phyloP scores from a whole-genome alignment of 1,139 yeast genomes.

The Zhuliangozyma parablackwelliae region DNA sequence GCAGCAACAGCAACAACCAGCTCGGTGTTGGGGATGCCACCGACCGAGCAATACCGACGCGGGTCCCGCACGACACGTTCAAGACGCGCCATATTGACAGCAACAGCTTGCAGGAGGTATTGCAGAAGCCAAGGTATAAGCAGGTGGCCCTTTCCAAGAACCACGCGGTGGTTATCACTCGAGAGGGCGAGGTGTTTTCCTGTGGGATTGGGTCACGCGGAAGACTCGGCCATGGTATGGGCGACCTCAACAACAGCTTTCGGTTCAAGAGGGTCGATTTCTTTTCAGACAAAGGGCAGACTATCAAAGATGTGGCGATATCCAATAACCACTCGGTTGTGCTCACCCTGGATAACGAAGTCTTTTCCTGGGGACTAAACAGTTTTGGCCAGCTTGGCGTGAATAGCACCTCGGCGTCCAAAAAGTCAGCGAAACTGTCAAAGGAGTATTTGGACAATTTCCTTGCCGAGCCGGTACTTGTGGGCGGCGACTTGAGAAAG shows the following conservation, averaged over 20 bases:
- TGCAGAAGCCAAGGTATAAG: slow-evolving; percentile 39
- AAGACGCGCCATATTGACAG: slow-evolving; percentile 1
- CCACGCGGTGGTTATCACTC: slow-evolving; percentile 60
- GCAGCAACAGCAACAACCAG: slow-evolving; percentile 62
- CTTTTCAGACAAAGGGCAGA: slow-evolving; percentile 17
- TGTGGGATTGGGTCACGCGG: slow-evolving; percentile 75
- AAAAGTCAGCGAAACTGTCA: slow-evolving; percentile 12
- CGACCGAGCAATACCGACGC: slow-evolving; percentile 42
- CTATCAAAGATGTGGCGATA: slow-evolving; percentile 41
- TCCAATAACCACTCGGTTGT: slow-evolving; percentile 67
- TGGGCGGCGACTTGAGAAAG: slow-evolving; percentile 46
- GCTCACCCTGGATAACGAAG: slow-evolving; percentile 45
- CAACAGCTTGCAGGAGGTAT: slow-evolving; percentile 10
- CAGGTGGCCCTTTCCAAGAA: slow-evolving; percentile 55
- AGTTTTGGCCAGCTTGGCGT: slow-evolving; percentile 63
- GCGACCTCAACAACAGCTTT: slow-evolving; percentile 30
- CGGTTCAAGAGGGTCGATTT: slow-evolving; percentile 32
- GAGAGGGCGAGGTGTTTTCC: slow-evolving; percentile 49
- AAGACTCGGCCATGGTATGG: slow-evolving; percentile 56
- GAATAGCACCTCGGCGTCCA: slow-evolving; percentile 24
- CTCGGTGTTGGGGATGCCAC: slow-evolving; percentile 69
- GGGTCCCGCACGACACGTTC: slow-evolving; percentile 21
- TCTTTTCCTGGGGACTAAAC: slow-evolving; percentile 80
- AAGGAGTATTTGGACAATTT: slow-evolving; percentile 31
- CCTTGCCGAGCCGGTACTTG: slow-evolving; percentile 45